Base-by-base conservation (phyloP, 331 rosid genomes). In the Rosa hybrid region DNA sequence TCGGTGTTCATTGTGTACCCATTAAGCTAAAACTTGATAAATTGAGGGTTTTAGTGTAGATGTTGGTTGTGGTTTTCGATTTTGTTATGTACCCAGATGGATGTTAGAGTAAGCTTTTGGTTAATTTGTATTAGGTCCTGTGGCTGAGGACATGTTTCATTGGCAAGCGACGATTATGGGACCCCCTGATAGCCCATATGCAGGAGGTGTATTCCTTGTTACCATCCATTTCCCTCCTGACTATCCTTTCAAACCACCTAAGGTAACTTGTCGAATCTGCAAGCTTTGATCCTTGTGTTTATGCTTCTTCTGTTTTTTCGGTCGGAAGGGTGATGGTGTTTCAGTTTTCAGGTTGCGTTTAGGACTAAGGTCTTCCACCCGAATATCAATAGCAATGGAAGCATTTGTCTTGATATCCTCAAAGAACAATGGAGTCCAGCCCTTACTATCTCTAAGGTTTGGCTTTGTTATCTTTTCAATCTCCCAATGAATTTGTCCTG, bases 161-260 rank as follows among this genome's bases (percentile, higher is more conserved):
- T 90, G 95, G 92, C 95, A 89, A 86, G 95, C 95, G 2, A 91
- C 96, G 41, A 89, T 91, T 48, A 91, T 91, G 96, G 96, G 96
- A 68, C 96, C 96, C 71, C 63, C 96, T 74, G 96, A 91, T 63
- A 91, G 96, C 78, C 96, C 96, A 12, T 91, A 91, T 42, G 88
- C 96, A 12, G 96, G 96, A 86, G 96, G 93, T 82, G 93, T 91
- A 42, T 91, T 91, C 81, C 89, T 91, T 18, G 91, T 91, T 67
- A 87, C 89, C 39, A 89, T 89, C 49, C 92, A 91, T 75, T 91
- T 91, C 39, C 94, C 94, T 80, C 94, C 94, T 16, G 92, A 90
- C 77, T 91, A 91, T 83, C 92, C 95, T 78, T 91, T 91, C 86
- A 91, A 91, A 87, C 96, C 96, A 18, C 96, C 96, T 7, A 91